Percentiles rank a stretch among this genome's conserved stretches.
phyloP scores from a whole-genome alignment of 2,329 filamentous ascomycete genomes.

The Sarocladium strictum region DNA sequence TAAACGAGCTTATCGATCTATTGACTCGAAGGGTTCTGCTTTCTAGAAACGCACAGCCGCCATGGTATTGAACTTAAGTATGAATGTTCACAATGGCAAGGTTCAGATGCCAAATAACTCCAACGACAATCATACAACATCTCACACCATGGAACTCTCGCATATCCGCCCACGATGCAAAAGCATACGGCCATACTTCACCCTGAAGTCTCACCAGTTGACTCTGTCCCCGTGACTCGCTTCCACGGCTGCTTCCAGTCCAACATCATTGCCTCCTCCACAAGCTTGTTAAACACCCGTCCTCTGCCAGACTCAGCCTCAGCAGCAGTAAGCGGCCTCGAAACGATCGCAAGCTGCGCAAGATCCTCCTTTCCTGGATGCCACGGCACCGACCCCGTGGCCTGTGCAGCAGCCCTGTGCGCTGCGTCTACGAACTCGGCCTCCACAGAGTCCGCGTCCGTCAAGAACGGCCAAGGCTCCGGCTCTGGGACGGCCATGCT shows the following conservation, averaged over 20 bases:
- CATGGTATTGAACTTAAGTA: no score
- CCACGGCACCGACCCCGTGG: neutral
- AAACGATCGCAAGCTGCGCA: neutral
- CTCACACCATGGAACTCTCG: no score
- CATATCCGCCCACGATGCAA: no score
- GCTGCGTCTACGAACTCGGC: neutral
- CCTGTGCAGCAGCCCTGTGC: neutral
- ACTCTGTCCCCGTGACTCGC: neutral
- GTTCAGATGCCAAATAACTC: no score
- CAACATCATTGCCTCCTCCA: neutral
- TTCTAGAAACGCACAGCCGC: no score
- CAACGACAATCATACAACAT: no score
- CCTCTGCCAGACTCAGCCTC: neutral
- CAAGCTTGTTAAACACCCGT: neutral
- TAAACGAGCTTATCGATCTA: no score
- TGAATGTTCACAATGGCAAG: no score
- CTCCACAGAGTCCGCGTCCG: neutral
- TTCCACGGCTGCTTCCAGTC: neutral
- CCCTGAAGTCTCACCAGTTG: no score
- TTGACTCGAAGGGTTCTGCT: no score
- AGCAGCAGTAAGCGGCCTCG: neutral
- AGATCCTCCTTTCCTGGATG: neutral
- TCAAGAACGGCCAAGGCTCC: neutral
- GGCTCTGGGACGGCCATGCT: neutral
- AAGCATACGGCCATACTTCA: no score